Evolutionary conservation across 2,329 filamentous ascomycete genomes (phyloP), one percentile per base, ranked within the genome.

Genomic region (Trichoderma brevicompactum): DNA sequence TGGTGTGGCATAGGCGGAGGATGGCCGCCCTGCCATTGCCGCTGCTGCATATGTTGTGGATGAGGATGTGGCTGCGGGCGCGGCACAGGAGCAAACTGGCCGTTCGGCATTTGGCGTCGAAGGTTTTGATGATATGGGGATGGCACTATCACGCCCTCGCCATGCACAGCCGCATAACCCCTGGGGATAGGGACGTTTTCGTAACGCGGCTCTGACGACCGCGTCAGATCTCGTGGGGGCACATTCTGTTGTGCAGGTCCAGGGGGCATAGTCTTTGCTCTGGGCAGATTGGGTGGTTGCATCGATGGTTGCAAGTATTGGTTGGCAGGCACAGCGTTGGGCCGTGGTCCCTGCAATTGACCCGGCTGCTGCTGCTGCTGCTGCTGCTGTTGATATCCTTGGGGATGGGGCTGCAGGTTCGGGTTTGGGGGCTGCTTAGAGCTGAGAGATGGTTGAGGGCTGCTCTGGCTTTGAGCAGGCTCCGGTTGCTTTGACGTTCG

Each of bases 121-220:
- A 69, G 48, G 34, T 49, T 70, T 10, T 72, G 43, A 46, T 72
- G 69, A 55, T 77, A 76, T 13, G 71, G 71, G 1, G 74, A 70
- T 1, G 72, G 74, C 2, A 69, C 73, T n/a, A 71, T 56, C 12
- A 65, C 69, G 19, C 75, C 77, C 54, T 79, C 78, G 34, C 75
- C 77, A 53, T 78, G 76, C 5, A 79, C 78, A 13, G 75, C 68
- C 7, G 68, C 65, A 50, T 81, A 80, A 12, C 74, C 72, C 32
- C 66, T 69, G 0, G 79, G 79, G 41, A 80, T 79, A 1, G 79
- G 76, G 1, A 80, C 76, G 12, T 71, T 69, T 3, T 70, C 77
- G 43, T 80, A 80, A 34, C 72, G 72, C 12, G 74, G 77, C 52
- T 79, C 78, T 5, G 62, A 58, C 7, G 59, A 52, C 15, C 65